Evolutionary conservation across 192 early-diverging fungal genomes (phyloP).

Genomic region (Paraglomus brasilianum): DNA sequence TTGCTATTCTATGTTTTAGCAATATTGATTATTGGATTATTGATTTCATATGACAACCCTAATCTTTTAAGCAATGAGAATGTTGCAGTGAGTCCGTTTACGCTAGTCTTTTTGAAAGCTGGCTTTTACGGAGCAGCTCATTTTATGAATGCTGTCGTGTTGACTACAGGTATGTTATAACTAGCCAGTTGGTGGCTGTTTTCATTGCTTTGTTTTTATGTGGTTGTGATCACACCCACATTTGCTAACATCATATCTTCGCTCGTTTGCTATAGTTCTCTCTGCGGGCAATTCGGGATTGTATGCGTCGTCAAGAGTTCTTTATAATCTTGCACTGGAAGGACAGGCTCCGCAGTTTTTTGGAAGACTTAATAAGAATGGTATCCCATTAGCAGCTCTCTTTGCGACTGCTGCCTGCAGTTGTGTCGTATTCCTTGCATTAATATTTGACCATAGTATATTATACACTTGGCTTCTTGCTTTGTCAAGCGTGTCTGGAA

Average conservation of each 20-base stretch:
- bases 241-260: background rate
- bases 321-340: slow-evolving; percentile 60
- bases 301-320: slow-evolving; percentile 66
- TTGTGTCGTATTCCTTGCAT: slow-evolving; percentile 55
- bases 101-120: slow-evolving; percentile 58
- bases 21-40: slow-evolving; percentile 68
- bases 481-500: slow-evolving; percentile 74
- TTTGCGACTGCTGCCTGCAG: slow-evolving; percentile 55
- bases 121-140: slow-evolving; percentile 52
- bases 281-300: slow-evolving; percentile 76
- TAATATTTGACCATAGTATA: slow-evolving; percentile 50
- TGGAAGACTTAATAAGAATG: slow-evolving; percentile 43
- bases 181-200: background rate
- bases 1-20: slow-evolving; percentile 66
- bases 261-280: slow-evolving; percentile 38
- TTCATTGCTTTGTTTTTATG: too few relatives aligned
- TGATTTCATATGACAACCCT: slow-evolving; percentile 63
- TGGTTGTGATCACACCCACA: too few relatives aligned
- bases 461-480: slow-evolving; percentile 71
- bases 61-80: slow-evolving; percentile 45
- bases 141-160: slow-evolving; percentile 74
- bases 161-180: slow-evolving; percentile 49
- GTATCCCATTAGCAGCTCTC: slow-evolving; percentile 64
- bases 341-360: slow-evolving; percentile 65
- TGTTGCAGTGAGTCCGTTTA: slow-evolving; percentile 62